Conservation (phyloP, 148 eudicot species). For the Hydrangea macrophylla region DNA sequence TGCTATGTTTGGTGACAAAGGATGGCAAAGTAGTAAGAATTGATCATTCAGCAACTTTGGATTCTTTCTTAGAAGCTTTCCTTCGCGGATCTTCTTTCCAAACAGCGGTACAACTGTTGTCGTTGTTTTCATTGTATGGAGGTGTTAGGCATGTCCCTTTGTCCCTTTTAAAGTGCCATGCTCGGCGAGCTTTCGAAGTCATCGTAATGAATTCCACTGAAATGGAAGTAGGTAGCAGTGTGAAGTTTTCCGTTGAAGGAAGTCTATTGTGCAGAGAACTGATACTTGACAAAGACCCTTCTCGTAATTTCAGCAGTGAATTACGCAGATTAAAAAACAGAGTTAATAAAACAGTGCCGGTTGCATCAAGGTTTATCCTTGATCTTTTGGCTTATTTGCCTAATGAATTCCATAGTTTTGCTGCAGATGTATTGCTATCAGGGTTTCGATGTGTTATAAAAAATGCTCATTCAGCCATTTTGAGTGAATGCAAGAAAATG, state of each 20-base stretch:
- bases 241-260: slow-evolving; percentile 2
- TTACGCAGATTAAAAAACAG: slow-evolving; percentile 17
- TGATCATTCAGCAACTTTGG: slow-evolving; percentile 64
- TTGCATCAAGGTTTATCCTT: slow-evolving; percentile 51
- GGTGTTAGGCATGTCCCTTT: slow-evolving; percentile 63
- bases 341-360: slow-evolving; percentile 25
- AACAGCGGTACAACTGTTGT: slow-evolving; percentile 69
- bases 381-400: slow-evolving; percentile 80
- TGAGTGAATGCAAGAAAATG: slow-evolving; percentile 50
- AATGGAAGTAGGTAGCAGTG: slow-evolving; percentile 15
- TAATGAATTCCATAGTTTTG: slow-evolving; percentile 63
- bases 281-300: slow-evolving; percentile 11
- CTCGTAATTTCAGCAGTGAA: slow-evolving; percentile 9
- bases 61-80: slow-evolving; percentile 67
- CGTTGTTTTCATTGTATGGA: slow-evolving; percentile 68
- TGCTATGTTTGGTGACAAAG: slow-evolving; percentile 65
- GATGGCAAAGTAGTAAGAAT: slow-evolving; percentile 68
- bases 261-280: slow-evolving; percentile 17
- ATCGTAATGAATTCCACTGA: slow-evolving; percentile 37
- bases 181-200: slow-evolving; percentile 71
- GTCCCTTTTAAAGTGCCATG: slow-evolving; percentile 73
- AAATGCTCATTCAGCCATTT: slow-evolving; percentile 59
- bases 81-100: slow-evolving; percentile 68
- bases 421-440: slow-evolving; percentile 70
- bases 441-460: slow-evolving; percentile 62